Conservation (phyloP, 139 green algal species). For the Yamagishiella unicocca region DNA sequence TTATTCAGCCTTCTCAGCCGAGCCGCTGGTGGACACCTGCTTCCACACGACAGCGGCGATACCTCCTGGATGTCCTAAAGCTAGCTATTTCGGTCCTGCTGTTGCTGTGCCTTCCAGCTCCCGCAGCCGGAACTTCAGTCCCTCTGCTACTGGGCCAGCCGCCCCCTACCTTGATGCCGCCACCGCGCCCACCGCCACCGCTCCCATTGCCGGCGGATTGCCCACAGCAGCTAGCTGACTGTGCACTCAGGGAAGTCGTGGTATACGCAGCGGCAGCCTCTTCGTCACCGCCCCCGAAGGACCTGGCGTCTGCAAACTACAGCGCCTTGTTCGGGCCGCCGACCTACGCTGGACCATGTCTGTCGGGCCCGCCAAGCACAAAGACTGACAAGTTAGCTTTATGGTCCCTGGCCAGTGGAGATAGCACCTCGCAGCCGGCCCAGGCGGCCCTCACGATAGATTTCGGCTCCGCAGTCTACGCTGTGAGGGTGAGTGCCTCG, state of each 20-base stretch:
- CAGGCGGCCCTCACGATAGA: neutral
- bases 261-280: neutral
- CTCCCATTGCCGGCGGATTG: neutral
- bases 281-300: neutral
- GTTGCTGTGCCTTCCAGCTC: neutral
- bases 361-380: neutral
- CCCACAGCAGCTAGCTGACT: neutral
- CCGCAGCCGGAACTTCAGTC: neutral
- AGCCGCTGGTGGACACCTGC: neutral
- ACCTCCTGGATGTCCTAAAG: neutral
- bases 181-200: neutral
- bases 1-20: neutral
- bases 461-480: neutral
- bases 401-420: neutral
- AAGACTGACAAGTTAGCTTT: neutral
- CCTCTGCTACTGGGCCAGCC: no score
- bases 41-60: no score
- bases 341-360: neutral
- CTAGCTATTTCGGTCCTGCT: neutral
- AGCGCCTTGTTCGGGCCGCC: neutral
- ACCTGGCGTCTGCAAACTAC: neutral
- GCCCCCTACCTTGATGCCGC: no score
- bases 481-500: neutral
- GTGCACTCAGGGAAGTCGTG: neutral
- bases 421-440: neutral